Conservation (phyloP, 306 rosid genomes). For the Begonia masoniana region DNA sequence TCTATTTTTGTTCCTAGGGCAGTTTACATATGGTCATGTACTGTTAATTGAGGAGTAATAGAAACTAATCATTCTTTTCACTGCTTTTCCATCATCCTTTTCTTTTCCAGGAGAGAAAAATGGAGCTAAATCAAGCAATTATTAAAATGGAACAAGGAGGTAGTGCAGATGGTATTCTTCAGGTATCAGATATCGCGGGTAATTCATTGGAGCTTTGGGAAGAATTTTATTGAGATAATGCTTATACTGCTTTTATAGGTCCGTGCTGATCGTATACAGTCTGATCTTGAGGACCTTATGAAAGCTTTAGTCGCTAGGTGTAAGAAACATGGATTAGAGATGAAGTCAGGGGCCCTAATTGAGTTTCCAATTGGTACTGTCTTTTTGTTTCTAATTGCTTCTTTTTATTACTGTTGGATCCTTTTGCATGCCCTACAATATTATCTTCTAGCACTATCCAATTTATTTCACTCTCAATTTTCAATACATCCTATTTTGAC, state of each 20-base stretch:
- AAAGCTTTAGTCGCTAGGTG: slow-evolving; percentile 73
- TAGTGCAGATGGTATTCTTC: slow-evolving; percentile 95
- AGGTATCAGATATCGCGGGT: slow-evolving; percentile 32
- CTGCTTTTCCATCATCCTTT: too few species aligned
- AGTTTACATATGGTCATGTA: too few species aligned
- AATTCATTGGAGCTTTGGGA: slow-evolving; percentile 7
- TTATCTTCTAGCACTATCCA: too few species aligned
- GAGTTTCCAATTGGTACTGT: slow-evolving; percentile 70
- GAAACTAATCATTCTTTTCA: too few species aligned
- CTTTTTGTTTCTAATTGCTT: neutral
- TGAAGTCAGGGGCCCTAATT: slow-evolving; percentile 57
- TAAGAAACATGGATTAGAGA: slow-evolving; percentile 69
- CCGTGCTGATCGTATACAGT: slow-evolving; percentile 86
- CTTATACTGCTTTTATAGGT: slow-evolving; percentile 38
- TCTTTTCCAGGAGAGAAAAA: slow-evolving; percentile 57
- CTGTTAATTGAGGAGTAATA: too few species aligned
- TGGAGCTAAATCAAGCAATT: slow-evolving; percentile 86
- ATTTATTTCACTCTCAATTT: too few species aligned
- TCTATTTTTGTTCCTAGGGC: too few species aligned
- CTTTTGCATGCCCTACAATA: too few species aligned
- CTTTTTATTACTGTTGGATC: too few species aligned
- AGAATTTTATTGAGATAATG: slow-evolving; percentile 21
- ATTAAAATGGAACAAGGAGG: slow-evolving; percentile 91
- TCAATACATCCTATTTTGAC: too few species aligned
- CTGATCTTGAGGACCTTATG: slow-evolving; percentile 72